Percentiles rank a stretch among this genome's conserved stretches.
These are phyloP conservation scores for Backusella circina DNA, from an alignment of 192 early-diverging fungal species.

Conservation along the genomic window DNA sequence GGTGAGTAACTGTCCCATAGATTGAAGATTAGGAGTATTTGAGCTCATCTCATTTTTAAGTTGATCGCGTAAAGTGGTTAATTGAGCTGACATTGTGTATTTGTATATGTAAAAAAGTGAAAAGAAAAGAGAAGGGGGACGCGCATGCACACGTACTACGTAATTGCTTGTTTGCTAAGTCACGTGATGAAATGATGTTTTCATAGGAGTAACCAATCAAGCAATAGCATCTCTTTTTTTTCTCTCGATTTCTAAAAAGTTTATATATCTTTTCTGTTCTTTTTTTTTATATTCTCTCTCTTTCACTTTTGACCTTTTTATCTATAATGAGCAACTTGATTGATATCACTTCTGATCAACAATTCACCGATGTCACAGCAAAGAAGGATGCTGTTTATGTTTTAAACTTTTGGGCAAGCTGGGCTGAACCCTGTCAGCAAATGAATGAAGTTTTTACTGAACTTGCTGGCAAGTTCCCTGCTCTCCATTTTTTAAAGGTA, in stretches of 20 bases:
- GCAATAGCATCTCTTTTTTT: not conserved
- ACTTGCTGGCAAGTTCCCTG: conserved; percentile 72
- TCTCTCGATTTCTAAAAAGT: not conserved
- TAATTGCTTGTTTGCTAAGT: not conserved
- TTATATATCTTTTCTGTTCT: not conserved
- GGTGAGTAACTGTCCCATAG: conserved; percentile 61
- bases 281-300: not conserved
- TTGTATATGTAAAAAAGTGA: not conserved
- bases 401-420: conserved; percentile 91
- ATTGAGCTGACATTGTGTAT: conserved; percentile 18
- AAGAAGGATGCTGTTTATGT: conserved; percentile 45
- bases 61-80: conserved; percentile 42
- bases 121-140: not conserved
- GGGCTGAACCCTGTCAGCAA: conserved; percentile 86
- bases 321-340: conserved; percentile 39
- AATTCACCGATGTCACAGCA: conserved; percentile 33
- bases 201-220: not conserved
- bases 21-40: conserved; percentile 60
- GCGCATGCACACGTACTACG: conserved; percentile 1
- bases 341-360: conserved; percentile 36
- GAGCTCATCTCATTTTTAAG: conserved; percentile 70
- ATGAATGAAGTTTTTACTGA: conserved; percentile 92
- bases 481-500: conserved; percentile 76
- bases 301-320: not conserved
- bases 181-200: not conserved